Evolutionary conservation across 1,139 yeast species (phyloP), one percentile per base, ranked within the genome.

Genomic region (Meyerozyma sp.): DNA sequence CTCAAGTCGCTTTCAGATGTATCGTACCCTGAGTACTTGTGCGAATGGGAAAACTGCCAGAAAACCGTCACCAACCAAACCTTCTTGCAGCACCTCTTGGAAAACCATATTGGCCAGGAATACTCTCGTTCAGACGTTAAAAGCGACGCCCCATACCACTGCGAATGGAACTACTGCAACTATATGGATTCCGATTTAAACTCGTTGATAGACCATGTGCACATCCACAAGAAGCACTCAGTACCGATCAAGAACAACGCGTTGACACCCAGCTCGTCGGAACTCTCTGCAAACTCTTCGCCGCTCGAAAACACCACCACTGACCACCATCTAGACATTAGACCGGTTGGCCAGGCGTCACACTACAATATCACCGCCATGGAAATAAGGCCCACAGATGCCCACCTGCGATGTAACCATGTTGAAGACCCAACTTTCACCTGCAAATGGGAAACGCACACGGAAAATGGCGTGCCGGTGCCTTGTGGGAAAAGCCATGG

Each of bases 111-210:
- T 20, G 63, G 61, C n/a, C 59, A 57, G 21, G 68, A 68, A 21
- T 53, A 57, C 35, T 49, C 42, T 3, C 26, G 18, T 9, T 32
- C 40, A 30, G 43, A 39, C 14, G 36, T 16, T 3, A 16, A 16
- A 8, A 21, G 26, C 26, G 16, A 11, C 4, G 26, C 26, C 6
- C 37, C 37, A 3, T 69, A 53, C 53, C 78, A 65, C 41, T 88
- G 96, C 66, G 88, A 82, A 57, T 87, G 95, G 95, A 66, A 69
- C 47, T 73, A 80, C 44, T 88, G 96, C 69, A 66, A 74, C 42
- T 84, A 70, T 55, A 65, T 70, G 36, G 73, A 84, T 36, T 56
- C 64, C 18, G 80, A 81, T 51, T 58, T 82, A 37, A 66, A 78
- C 36, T 61, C 75, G 3, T 66, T 88, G 36, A 62, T 85, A 16